These are phyloP conservation scores for Penicillium olsonii DNA, from an alignment of 2,329 filamentous ascomycete genomes.

Conservation along the genomic window DNA sequence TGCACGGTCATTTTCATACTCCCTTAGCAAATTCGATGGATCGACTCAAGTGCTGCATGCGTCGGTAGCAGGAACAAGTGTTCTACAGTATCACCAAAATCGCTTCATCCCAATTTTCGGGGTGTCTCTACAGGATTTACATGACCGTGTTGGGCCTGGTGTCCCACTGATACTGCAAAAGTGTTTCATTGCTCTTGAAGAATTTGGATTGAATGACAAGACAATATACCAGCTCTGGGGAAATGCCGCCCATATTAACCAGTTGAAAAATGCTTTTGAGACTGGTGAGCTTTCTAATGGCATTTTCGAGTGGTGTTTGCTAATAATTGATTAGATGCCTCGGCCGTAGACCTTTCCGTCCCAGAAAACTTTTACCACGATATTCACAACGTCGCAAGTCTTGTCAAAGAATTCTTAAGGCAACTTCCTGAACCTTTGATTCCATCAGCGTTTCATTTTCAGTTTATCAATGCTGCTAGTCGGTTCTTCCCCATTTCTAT, in stretches of 20 bases:
- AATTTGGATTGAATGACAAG: slow-evolving; percentile 92
- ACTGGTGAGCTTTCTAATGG: slow-evolving; percentile 60
- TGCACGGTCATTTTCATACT: neutral
- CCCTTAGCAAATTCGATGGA: neutral
- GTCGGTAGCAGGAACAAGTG: neutral
- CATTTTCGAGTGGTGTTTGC: neutral
- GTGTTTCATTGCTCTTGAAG: slow-evolving; percentile 90
- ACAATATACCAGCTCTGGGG: slow-evolving; percentile 94
- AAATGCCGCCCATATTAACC: slow-evolving; percentile 78
- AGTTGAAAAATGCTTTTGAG: slow-evolving; percentile 83
- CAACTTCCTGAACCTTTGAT: slow-evolving; percentile 90
- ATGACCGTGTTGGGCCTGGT: slow-evolving; percentile 79
- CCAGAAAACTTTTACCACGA: slow-evolving; percentile 94
- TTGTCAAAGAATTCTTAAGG: slow-evolving; percentile 93
- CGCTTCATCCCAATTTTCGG: slow-evolving; percentile 71
- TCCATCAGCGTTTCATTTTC: slow-evolving; percentile 73
- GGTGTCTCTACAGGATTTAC: slow-evolving; percentile 74
- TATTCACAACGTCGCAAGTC: slow-evolving; percentile 90
- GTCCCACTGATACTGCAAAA: slow-evolving; percentile 94
- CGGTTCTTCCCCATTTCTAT: slow-evolving; percentile 41
- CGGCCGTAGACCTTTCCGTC: slow-evolving; percentile 84
- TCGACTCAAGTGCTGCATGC: too few species aligned
- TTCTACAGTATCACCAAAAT: neutral
- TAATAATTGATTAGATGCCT: slow-evolving; percentile 59
- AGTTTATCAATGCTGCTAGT: slow-evolving; percentile 85